Conservation (phyloP, 2,329 filamentous ascomycete species). For the Claviceps sp. region DNA sequence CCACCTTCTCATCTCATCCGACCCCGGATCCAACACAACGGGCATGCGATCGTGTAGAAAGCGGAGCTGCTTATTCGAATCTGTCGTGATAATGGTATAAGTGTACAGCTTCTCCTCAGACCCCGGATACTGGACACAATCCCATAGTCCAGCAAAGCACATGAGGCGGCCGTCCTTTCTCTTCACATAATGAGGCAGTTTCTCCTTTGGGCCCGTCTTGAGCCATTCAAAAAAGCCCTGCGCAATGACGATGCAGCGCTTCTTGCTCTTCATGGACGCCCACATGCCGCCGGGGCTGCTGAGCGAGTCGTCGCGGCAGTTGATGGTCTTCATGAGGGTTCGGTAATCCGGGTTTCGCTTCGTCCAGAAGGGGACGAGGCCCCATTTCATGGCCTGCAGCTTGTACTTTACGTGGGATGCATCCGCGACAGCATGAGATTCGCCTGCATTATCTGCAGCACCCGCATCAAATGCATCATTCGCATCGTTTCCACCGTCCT, state of each 20-base stretch:
- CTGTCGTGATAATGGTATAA: conserved; percentile 88
- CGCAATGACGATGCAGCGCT: conserved; percentile 75
- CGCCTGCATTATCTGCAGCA: too few relatives aligned
- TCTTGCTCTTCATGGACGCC: conserved; percentile 78
- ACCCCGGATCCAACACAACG: conserved; percentile 70
- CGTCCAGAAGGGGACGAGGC: conserved; percentile 85
- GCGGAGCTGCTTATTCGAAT: conserved; percentile 65
- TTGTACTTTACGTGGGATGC: conserved; percentile 47
- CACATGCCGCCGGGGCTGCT: conserved; percentile 70
- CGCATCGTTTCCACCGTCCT: background rate
- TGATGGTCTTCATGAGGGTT: conserved; percentile 76
- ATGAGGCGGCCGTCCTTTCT: conserved; percentile 71
- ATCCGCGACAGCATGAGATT: too few relatives aligned
- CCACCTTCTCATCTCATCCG: conserved; percentile 58
- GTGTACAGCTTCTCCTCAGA: conserved; percentile 60
- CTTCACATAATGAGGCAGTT: conserved; percentile 72
- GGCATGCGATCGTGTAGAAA: conserved; percentile 96
- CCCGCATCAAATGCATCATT: conserved; percentile 1
- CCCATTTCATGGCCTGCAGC: conserved; percentile 92
- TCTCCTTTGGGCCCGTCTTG: conserved; percentile 63
- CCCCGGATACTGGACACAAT: conserved; percentile 58
- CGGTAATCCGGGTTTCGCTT: conserved; percentile 69
- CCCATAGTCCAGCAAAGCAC: conserved; percentile 87
- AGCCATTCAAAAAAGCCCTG: conserved; percentile 97
- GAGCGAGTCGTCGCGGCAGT: conserved; percentile 84